Conservation (phyloP, 2,329 filamentous ascomycete genomes). For the Colletotrichum siamense region DNA sequence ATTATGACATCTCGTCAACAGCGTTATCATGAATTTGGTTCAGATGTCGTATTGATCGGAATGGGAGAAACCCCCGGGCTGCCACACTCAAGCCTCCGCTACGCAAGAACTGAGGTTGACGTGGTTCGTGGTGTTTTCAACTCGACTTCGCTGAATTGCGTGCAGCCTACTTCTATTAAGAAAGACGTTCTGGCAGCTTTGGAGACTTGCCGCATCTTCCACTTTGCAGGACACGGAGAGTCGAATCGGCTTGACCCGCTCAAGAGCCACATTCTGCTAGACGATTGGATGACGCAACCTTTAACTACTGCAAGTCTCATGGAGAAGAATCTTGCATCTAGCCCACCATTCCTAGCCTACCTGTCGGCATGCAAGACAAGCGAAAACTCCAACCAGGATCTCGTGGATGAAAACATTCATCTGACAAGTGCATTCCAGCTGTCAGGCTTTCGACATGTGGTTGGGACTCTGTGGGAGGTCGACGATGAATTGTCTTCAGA, state of each 20-base stretch:
- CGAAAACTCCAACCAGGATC: constrained; percentile 18
- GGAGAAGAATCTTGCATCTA: constrained; percentile 9
- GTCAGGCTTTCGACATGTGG: constrained; percentile 43
- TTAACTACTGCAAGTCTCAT: constrained; percentile 22
- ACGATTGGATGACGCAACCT: neutral
- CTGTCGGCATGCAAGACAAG: constrained; percentile 43
- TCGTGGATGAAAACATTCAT: constrained; percentile 39
- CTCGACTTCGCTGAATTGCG: neutral
- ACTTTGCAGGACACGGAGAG: constrained; percentile 46
- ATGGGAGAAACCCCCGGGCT: constrained; percentile 27
- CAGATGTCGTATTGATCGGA: constrained; percentile 28
- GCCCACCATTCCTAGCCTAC: constrained; percentile 38
- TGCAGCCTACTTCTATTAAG: constrained; percentile 7
- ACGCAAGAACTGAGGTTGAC: constrained; percentile 24
- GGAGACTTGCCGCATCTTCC: constrained; percentile 37
- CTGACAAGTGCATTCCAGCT: constrained; percentile 37
- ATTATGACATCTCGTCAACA: constrained; percentile 28
- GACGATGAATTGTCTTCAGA: constrained; percentile 35
- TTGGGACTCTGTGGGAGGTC: constrained; percentile 25
- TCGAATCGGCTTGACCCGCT: neutral
- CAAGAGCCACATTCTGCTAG: constrained; percentile 16
- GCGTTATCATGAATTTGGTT: neutral
- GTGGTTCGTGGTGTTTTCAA: constrained; percentile 14
- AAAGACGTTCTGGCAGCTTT: constrained; percentile 29
- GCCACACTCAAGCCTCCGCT: constrained; percentile 12